Evolutionary conservation across 2,329 filamentous ascomycete genomes (phyloP), one percentile per base, ranked within the genome.

Genomic region (Lachnellula willkommii): DNA sequence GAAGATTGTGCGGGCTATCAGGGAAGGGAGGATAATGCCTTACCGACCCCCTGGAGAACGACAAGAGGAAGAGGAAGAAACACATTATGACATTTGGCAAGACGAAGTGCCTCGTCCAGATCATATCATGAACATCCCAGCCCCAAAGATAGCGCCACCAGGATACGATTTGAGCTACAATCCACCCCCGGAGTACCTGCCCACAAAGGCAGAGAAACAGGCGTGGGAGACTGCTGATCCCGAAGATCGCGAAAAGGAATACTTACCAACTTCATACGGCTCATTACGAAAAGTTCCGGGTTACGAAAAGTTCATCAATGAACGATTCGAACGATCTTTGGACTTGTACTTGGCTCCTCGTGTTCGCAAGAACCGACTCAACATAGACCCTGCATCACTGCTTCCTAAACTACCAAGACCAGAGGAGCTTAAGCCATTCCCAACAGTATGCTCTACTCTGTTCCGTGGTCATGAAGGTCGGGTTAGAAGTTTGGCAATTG

Each of bases 141-240:
- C 94, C 1, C 94, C 94, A 5, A 99, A 99, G 71, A 79, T 95
- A 50, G 85, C 93, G 28, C 93, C 94, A 39, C 94, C 94, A 28
- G 91, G 91, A 52, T 96, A 96, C 71, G 92, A 96, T 67, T 84
- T 96, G 71, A 96, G 90, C 68, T 97, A 99, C 71, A 96, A 97
- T 72, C 94, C 94, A 24, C 94, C 95, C 50, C 83, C 88, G 4
- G 94, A 99, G 75, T 99, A 97, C 70, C 77, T 99, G 2, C 95
- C 93, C 1, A 88, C 89, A 53, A 83, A 87, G 67, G 85, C 89
- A 40, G 94, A 99, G 75, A 89, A 81, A 70, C 84, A 89, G 63
- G 81, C 81, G 14, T 99, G 94, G 94, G 85, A 95, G 67, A 82
- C 88, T 52, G 79, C 83, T 26, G 93, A 97, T 61, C 88, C 90